Conservation (phyloP, 345 rosid species). For the Syzygium grande region DNA sequence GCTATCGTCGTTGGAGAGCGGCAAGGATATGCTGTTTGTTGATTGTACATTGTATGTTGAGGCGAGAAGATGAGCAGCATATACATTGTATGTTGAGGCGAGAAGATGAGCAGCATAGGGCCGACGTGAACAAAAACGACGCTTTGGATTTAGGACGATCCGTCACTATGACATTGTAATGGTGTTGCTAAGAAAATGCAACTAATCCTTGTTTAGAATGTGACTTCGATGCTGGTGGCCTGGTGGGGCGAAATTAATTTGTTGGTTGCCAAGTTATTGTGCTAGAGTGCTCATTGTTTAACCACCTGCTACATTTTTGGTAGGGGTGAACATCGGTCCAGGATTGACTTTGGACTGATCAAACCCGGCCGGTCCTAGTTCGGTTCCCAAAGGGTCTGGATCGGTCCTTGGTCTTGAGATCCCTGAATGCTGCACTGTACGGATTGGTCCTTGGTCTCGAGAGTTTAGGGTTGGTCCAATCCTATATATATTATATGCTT, state of each 20-base stretch:
- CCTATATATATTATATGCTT: too few species aligned
- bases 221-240: neutral
- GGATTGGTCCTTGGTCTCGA: too few species aligned
- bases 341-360: too few species aligned
- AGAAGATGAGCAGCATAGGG: neutral
- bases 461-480: too few species aligned
- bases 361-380: too few species aligned
- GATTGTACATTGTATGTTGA: neutral
- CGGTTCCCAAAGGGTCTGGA: too few species aligned
- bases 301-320: neutral
- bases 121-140: neutral
- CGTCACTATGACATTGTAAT: neutral
- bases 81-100: neutral
- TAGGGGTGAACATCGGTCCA: too few species aligned
- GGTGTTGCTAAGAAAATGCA: neutral
- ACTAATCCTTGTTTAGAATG: neutral
- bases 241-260: neutral
- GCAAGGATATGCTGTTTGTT: neutral
- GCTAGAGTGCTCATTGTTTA: neutral
- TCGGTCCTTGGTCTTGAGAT: too few species aligned
- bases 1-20: neutral
- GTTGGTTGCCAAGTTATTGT: neutral
- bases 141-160: neutral
- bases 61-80: neutral
- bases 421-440: too few species aligned